Base-by-base conservation (phyloP, 371 early-diverging fungal genomes). In the Funneliformis caledonium region DNA sequence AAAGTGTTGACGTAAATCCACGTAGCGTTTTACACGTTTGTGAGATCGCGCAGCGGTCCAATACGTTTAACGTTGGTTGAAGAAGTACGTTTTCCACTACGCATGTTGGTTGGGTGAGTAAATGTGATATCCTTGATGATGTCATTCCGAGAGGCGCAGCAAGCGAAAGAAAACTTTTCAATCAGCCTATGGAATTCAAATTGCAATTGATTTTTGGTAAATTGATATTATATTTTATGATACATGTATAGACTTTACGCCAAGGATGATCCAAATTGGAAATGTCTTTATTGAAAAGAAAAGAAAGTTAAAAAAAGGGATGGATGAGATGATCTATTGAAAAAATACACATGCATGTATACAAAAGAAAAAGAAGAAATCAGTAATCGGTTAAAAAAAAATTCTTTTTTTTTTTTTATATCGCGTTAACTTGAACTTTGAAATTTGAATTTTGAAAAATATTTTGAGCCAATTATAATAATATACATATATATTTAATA, bases 11-110 rank as follows among this genome's bases (percentile, higher is more conserved):
- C 5, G 64, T 64, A 33, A 64, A 64, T 31, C 26, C 26, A 11
- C 26, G 64, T 64, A 64, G 33, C 12, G 64, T 64, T 64, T 33
- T 64, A 64, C 64, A 64, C 12, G 64, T 31, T 64, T 31, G 33
- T 12, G 64, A 64, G 14, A 64, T 64, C 22, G 22, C 33, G 26
- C 64, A 64, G 22, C 64, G 64, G 33, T 64, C 64, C 26, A 64
- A 31, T 31, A 64, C 26, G 26, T 22, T 31, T 31, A 64, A 33
- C 3, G 64, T 11, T 64, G 64, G 64, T 31, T 64, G 31, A 31
- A 64, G 33, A 19, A 64, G 33, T 31, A 64, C 26, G 19, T 64
- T 64, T 64, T 64, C 33, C 26, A 64, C 64, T 0, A 64, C 64
- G 26, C 64, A 64, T 2, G 64, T 64, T 64, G 64, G 64, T 64